Percentiles rank a stretch among this genome's conserved stretches.
phyloP scores from a whole-genome alignment of 192 early-diverging fungal genomes.

The Coemansia sp. region DNA sequence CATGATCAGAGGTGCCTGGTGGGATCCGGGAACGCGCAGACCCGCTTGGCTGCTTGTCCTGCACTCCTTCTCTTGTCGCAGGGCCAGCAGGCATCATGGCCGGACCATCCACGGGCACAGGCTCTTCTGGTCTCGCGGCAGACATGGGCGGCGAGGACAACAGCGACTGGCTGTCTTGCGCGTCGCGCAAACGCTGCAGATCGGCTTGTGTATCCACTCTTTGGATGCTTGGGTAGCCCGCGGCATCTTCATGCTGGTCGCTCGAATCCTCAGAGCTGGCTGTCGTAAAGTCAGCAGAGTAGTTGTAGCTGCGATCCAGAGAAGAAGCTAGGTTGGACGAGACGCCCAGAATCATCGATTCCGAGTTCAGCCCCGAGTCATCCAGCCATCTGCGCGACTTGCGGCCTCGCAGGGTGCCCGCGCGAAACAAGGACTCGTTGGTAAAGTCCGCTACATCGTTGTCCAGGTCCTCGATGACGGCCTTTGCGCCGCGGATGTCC shows the following conservation, averaged over 20 bases:
- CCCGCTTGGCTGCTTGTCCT: neutral
- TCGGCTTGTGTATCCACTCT: neutral
- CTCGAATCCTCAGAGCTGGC: neutral
- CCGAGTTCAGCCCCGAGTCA: neutral
- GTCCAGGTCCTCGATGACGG: slow-evolving; percentile 13
- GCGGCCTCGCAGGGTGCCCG: slow-evolving; percentile 1
- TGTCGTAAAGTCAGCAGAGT: neutral
- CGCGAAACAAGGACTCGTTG: slow-evolving; percentile 15
- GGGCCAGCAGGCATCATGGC: neutral
- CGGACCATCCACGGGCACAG: neutral
- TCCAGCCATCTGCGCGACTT: slow-evolving; percentile 3
- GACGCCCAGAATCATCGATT: neutral
- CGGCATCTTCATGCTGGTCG: neutral
- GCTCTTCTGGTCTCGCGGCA: neutral
- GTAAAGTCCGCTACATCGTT: slow-evolving; percentile 24
- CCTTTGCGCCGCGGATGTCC: slow-evolving; percentile 34
- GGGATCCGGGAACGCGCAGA: neutral
- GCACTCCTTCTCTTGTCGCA: neutral
- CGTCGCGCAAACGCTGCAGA: neutral
- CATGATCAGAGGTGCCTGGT: neutral
- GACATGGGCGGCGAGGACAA: neutral
- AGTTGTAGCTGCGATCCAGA: neutral
- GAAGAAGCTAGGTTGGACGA: neutral
- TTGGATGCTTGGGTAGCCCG: neutral
- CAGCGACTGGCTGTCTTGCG: neutral